Evolutionary conservation across 192 early-diverging fungal genomes (phyloP).

Genomic region (Backusella liffmaniae): DNA sequence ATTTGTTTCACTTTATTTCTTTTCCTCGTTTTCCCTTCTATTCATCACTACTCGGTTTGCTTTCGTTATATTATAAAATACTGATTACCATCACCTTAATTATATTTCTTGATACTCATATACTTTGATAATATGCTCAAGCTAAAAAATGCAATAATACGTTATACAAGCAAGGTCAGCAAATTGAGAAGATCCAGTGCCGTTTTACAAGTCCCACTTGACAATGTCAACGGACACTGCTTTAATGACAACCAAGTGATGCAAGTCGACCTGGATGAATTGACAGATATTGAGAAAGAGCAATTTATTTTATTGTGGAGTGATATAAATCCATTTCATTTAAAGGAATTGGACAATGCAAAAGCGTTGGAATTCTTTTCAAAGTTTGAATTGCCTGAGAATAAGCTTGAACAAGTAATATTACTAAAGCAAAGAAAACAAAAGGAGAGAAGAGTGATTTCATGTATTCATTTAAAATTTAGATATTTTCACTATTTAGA

Average conservation of each 20-base stretch:
- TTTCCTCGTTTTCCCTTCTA: background rate
- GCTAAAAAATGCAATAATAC: background rate
- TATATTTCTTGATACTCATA: background rate
- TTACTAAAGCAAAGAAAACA: background rate
- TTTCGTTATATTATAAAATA: background rate
- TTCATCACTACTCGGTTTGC: background rate
- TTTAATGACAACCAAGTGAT: background rate
- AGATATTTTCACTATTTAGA: conserved; percentile 31
- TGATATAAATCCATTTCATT: conserved; percentile 27
- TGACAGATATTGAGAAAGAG: conserved; percentile 2
- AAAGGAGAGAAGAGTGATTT: background rate
- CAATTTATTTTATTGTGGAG: conserved; percentile 29
- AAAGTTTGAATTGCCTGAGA: conserved; percentile 15
- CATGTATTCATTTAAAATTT: background rate
- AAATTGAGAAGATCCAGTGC: background rate
- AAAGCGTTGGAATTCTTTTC: conserved; percentile 18
- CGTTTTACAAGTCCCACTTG: background rate
- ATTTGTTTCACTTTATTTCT: background rate
- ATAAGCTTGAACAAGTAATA: conserved; percentile 27
- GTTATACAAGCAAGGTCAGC: background rate
- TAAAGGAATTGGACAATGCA: conserved; percentile 14
- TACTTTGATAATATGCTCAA: background rate
- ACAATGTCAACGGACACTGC: background rate
- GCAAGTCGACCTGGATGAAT: background rate
- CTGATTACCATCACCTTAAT: background rate